These are phyloP conservation scores for Colletotrichum liaoningense DNA, from an alignment of 2,329 filamentous ascomycete species.

Conservation along the genomic window DNA sequence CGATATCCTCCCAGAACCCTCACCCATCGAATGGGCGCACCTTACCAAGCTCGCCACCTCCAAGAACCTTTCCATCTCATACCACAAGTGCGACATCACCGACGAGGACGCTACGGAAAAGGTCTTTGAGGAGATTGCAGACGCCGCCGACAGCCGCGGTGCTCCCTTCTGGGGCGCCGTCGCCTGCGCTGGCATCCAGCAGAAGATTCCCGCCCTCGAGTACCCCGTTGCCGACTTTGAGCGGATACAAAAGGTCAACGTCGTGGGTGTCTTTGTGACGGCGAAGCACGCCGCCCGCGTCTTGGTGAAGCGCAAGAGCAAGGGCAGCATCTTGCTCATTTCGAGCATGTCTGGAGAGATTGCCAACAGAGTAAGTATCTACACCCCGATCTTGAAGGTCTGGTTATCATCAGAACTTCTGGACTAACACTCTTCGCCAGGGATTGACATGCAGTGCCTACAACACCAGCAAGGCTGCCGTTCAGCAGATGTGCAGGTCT, in stretches of 20 bases:
- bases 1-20: slow-evolving; percentile 54
- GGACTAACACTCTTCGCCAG: slow-evolving; percentile 46
- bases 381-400: not conserved
- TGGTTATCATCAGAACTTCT: not conserved
- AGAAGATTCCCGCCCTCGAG: slow-evolving; percentile 57
- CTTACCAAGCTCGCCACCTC: slow-evolving; percentile 54
- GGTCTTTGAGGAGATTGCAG: slow-evolving; percentile 50
- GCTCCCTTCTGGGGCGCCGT: slow-evolving; percentile 52
- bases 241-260: slow-evolving; percentile 76
- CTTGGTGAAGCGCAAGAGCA: slow-evolving; percentile 52
- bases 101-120: slow-evolving; percentile 52
- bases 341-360: slow-evolving; percentile 61
- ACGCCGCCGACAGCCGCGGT: slow-evolving; percentile 43
- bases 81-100: slow-evolving; percentile 59
- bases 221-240: slow-evolving; percentile 69
- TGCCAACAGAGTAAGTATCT: slow-evolving; percentile 59
- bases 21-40: slow-evolving; percentile 52
- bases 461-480: slow-evolving; percentile 71
- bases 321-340: slow-evolving; percentile 63
- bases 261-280: slow-evolving; percentile 77
- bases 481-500: slow-evolving; percentile 69
- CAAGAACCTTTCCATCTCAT: slow-evolving; percentile 49
- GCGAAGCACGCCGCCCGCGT: slow-evolving; percentile 76
- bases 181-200: slow-evolving; percentile 62
- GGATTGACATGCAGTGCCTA: slow-evolving; percentile 72